Percentiles rank a stretch among this genome's conserved stretches.
Conservation (phyloP, 768 basidiomycete species). For the Boletus eberwhitei region DNA sequence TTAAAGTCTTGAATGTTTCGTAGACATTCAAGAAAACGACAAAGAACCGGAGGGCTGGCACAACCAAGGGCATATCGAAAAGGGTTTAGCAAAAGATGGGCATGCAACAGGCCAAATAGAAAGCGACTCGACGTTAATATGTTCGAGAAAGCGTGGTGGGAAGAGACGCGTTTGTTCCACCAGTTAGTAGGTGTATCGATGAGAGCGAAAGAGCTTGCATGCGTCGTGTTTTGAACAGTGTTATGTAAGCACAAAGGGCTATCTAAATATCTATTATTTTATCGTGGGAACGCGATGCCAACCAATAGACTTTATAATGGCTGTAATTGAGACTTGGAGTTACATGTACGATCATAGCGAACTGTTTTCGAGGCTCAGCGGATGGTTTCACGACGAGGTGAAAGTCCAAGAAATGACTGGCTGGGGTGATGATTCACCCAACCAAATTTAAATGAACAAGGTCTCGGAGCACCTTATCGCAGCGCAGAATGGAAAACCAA, state of each 20-base stretch:
- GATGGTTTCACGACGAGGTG: too few species aligned
- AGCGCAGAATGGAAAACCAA: too few species aligned
- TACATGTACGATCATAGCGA: too few species aligned
- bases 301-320: too few species aligned
- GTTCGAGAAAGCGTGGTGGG: neutral
- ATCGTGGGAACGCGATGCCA: too few species aligned
- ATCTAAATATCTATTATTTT: neutral
- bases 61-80: conserved; percentile 60
- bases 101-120: conserved; percentile 5
- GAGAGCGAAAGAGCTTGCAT: conserved; percentile 6
- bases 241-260: conserved; percentile 21
- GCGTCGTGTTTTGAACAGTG: conserved; percentile 10
- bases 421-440: too few species aligned
- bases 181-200: conserved; percentile 14
- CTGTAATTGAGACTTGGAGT: too few species aligned
- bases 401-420: too few species aligned
- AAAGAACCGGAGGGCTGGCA: conserved; percentile 60
- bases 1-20: conserved; percentile 81
- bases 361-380: too few species aligned
- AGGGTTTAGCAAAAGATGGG: conserved; percentile 3
- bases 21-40: conserved; percentile 79
- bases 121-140: neutral
- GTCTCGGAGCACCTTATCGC: too few species aligned
- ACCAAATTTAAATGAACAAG: too few species aligned
- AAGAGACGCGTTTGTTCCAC: conserved; percentile 7